Conservation (phyloP, 208 protist species). For the Trypanosoma melophagium region DNA sequence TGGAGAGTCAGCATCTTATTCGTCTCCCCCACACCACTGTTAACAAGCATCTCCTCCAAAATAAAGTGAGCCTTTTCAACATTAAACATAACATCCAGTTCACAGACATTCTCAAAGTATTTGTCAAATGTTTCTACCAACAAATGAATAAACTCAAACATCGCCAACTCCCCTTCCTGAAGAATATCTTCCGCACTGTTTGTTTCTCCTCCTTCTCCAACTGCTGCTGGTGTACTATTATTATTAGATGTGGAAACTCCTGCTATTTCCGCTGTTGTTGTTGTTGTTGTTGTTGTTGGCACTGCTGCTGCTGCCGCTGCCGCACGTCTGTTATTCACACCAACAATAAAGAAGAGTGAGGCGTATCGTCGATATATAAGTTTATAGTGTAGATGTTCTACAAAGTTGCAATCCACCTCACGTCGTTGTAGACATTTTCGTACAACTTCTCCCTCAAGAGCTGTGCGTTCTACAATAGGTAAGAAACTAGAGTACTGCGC, state of each 20-base stretch:
- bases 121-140: constrained; percentile 93
- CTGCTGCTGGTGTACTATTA: background rate
- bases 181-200: background rate
- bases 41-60: constrained; percentile 90
- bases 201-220: constrained; percentile 51
- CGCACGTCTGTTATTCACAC: constrained; percentile 50
- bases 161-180: constrained; percentile 88
- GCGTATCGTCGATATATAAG: constrained; percentile 94
- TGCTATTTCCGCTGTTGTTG: background rate
- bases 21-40: constrained; percentile 88
- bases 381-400: constrained; percentile 92
- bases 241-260: background rate
- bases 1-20: constrained; percentile 82
- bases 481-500: constrained; percentile 88
- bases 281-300: background rate
- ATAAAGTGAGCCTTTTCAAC: constrained; percentile 94
- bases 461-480: constrained; percentile 67
- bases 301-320: background rate
- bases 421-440: constrained; percentile 92
- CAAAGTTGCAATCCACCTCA: constrained; percentile 89
- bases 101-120: constrained; percentile 89
- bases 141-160: constrained; percentile 93
- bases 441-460: constrained; percentile 93
- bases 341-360: constrained; percentile 96
- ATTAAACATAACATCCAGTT: constrained; percentile 94